Conservation (phyloP, 345 rosid genomes). For the Salix suchowensis region DNA sequence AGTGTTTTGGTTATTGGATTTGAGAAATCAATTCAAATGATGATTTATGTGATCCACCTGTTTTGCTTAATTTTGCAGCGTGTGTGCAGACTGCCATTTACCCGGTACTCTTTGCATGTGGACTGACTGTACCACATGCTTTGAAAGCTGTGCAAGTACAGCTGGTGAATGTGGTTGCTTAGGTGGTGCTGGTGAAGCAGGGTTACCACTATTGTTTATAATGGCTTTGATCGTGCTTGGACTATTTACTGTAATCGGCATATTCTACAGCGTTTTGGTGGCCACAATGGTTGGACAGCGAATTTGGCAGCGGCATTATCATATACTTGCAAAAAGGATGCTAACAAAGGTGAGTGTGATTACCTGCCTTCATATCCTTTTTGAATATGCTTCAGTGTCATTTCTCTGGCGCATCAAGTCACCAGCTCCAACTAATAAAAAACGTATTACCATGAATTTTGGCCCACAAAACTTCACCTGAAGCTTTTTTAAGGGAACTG, state of each 20-base stretch:
- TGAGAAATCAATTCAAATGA: neutral
- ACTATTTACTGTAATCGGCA: slow-evolving; percentile 85
- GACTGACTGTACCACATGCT: slow-evolving; percentile 98
- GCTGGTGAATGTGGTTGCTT: slow-evolving; percentile 94
- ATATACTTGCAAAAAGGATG: slow-evolving; percentile 97
- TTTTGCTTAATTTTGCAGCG: slow-evolving; percentile 43
- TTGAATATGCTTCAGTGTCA: neutral
- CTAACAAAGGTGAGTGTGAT: slow-evolving; percentile 78
- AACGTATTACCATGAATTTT: neutral
- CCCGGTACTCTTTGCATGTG: slow-evolving; percentile 98
- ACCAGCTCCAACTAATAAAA: neutral
- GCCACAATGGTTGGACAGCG: slow-evolving; percentile 99
- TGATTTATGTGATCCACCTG: neutral
- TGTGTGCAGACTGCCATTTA: slow-evolving; percentile 97
- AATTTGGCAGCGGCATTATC: slow-evolving; percentile 98
- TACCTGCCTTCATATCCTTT: neutral
- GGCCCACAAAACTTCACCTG: neutral
- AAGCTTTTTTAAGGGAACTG: neutral
- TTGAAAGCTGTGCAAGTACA: slow-evolving; percentile 91
- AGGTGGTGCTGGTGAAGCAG: slow-evolving; percentile 99
- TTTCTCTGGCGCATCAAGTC: neutral
- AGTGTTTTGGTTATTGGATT: neutral
- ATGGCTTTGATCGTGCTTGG: slow-evolving; percentile 85
- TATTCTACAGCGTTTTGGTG: slow-evolving; percentile 92
- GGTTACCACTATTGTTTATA: slow-evolving; percentile 75